A percentile compares a stretch with the other conserved stretches of the same genome.
Conservation (phyloP, 2,329 filamentous ascomycete genomes). For the Dactylonectria macrodidyma region DNA sequence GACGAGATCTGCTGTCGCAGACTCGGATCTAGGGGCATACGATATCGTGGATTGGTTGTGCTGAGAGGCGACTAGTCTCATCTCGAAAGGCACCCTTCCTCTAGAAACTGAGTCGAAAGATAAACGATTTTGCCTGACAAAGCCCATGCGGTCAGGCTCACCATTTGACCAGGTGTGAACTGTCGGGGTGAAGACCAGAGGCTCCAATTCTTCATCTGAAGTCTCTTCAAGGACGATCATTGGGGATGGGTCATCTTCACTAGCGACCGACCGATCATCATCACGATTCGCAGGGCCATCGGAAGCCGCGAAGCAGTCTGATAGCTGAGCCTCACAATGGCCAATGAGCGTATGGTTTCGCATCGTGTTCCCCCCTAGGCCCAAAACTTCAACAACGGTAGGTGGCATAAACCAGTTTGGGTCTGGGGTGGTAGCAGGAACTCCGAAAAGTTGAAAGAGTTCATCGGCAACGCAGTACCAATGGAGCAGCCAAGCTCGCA, state of each 20-base stretch:
- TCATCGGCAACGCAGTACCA: constrained; percentile 47
- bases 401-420: constrained; percentile 48
- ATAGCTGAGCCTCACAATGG: neutral
- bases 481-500: constrained; percentile 49
- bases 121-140: neutral
- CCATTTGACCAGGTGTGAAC: neutral
- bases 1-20: constrained; percentile 8
- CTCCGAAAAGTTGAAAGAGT: constrained; percentile 39
- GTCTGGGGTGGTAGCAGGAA: constrained; percentile 37
- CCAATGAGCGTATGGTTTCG: neutral
- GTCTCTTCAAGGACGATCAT: neutral
- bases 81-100: neutral
- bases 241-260: neutral
- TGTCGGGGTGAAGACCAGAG: too few relatives aligned
- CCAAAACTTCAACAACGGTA: neutral
- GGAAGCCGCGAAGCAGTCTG: neutral
- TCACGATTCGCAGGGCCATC: neutral
- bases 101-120: constrained; percentile 26
- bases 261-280: neutral
- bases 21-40: neutral
- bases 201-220: neutral
- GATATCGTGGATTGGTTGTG: neutral
- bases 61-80: neutral
- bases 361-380: neutral
- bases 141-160: neutral